Base-by-base conservation (phyloP, 495 filamentous ascomycete species). In the Parachaetomium inaequale region DNA sequence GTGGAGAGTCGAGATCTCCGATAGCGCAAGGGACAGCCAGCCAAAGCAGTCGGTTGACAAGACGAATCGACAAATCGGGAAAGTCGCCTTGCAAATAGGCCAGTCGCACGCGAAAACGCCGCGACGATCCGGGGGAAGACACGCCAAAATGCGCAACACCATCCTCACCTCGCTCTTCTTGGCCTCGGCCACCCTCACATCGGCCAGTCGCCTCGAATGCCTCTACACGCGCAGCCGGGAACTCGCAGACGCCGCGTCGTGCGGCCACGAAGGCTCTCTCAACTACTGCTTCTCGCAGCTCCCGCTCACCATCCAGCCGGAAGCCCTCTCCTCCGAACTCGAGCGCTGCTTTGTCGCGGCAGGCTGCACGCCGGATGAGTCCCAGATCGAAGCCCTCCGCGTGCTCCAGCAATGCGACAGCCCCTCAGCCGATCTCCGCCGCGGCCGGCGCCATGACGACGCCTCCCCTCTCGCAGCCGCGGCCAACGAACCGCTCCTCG, bases 321-420 rank as follows among this genome's bases (percentile, higher is more conserved):
- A 47, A 43, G 54, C 64, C 59, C 61, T 71, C 52, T 55, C 57
- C 21, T 54, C 53, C 10, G 66, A 73, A 40, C 61, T 79, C 29
- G 73, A 78, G 57, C 64, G 51, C 15, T 79, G 77, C 63, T 79
- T 77, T 65, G 43, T 59, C 25, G 63, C 70, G 52, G 73, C 72
- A 29, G 76, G 75, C 28, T 81, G 78, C 71, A 72, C 73, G 2
- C 15, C 52, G 40, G 68, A 65, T 36, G 76, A 79, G 55, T 65
- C 76, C 23, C 46, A 53, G 42, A 68, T 73, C 65, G 70, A 78
- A 55, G 73, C 72, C 47, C 47, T 54, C 38, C 74, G 68, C 61
- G 61, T 72, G 6, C 63, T 76, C 7, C 46, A 66, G 34, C 67
- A 58, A 38, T 76, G 76, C 70, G 66, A 71, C 32, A 56, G 64